phyloP scores from a whole-genome alignment of 106 monocot species.

The Apostasia ramifera region DNA sequence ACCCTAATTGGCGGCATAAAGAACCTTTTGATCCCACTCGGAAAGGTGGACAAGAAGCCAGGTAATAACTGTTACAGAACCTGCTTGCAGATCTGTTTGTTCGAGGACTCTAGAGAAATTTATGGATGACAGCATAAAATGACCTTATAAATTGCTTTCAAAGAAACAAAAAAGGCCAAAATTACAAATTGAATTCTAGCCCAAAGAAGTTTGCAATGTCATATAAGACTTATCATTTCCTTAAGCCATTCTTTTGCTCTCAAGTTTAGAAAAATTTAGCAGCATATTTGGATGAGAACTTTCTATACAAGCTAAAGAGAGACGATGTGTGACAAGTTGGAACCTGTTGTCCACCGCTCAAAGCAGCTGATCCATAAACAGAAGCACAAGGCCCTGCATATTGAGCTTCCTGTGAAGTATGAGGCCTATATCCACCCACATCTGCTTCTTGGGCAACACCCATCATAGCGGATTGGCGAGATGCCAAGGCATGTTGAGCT shows the following conservation, averaged over 20 bases:
- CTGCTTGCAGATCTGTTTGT: too few relatives aligned
- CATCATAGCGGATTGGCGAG: constrained; percentile 31
- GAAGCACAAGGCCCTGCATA: constrained; percentile 69
- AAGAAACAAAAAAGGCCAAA: neutral
- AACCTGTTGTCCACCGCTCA: constrained; percentile 58
- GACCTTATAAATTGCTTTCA: neutral
- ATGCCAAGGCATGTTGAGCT: constrained; percentile 19
- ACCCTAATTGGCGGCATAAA: too few relatives aligned
- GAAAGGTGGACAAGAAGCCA: too few relatives aligned
- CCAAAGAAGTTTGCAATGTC: neutral
- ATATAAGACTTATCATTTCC: neutral
- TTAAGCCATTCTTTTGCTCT: neutral
- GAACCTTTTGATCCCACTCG: too few relatives aligned
- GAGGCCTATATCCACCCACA: constrained; percentile 39
- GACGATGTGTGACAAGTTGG: neutral
- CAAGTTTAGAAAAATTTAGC: neutral
- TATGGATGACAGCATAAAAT: too few relatives aligned
- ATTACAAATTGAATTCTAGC: neutral
- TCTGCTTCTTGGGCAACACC: constrained; percentile 46
- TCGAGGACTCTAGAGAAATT: too few relatives aligned
- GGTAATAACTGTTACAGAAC: too few relatives aligned
- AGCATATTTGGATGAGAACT: neutral
- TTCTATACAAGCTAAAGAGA: neutral
- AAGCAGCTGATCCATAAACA: constrained; percentile 60
- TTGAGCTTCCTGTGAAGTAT: constrained; percentile 48